Evolutionary conservation across 139 green algal genomes (phyloP).

Genomic region (Raphidocelis subcapitata): DNA sequence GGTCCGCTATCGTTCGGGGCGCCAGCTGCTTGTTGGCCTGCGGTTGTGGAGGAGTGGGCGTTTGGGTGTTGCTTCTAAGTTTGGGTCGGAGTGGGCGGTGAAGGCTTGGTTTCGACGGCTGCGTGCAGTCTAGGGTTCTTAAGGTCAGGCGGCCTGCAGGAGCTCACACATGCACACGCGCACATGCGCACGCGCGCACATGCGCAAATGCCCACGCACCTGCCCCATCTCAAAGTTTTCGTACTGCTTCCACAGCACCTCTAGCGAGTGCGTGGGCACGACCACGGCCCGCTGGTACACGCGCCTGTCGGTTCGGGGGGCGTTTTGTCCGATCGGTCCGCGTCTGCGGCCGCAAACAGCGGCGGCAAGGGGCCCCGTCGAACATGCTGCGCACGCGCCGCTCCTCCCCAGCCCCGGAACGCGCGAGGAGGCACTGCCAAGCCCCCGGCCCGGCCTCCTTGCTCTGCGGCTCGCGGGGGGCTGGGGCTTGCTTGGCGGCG

Average conservation of each 20-base stretch:
- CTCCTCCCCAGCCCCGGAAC: not conserved
- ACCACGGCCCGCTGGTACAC: slow-evolving; percentile 79
- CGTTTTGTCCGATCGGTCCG: not conserved
- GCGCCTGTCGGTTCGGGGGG: slow-evolving; percentile 35
- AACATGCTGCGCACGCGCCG: not conserved
- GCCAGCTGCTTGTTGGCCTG: slow-evolving; percentile 33
- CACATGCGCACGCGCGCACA: not conserved
- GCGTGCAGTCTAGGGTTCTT: too few species aligned
- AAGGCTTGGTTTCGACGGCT: too few species aligned
- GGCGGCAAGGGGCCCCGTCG: not conserved
- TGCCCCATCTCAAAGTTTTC: slow-evolving; percentile 81
- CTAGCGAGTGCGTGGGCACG: slow-evolving; percentile 72
- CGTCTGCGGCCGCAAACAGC: not conserved
- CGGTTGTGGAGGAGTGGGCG: too few species aligned
- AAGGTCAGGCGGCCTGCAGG: too few species aligned
- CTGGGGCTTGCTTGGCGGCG: too few species aligned
- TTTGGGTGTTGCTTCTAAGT: too few species aligned
- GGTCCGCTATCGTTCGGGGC: slow-evolving; percentile 76
- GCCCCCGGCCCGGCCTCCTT: too few species aligned
- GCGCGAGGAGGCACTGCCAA: not conserved
- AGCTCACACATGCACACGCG: too few species aligned
- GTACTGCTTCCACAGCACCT: slow-evolving; percentile 86
- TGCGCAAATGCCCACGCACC: slow-evolving; percentile 13
- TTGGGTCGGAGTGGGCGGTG: too few species aligned
- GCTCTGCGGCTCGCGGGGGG: too few species aligned